Evolutionary conservation across 129 eudicot genomes (phyloP).

Genomic region (Apium graveolens): DNA sequence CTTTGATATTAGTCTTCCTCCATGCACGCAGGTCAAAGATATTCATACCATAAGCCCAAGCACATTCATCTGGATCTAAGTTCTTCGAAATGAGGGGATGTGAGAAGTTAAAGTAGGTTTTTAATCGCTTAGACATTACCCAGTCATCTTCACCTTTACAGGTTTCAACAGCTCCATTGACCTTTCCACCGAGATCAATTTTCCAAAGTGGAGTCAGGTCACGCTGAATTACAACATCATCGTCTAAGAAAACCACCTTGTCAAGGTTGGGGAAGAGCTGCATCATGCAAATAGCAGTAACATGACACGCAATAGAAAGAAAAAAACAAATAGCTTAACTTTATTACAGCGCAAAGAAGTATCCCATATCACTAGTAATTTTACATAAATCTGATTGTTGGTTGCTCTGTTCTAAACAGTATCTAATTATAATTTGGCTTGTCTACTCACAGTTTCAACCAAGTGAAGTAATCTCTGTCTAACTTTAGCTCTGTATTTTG

Average conservation of each 20-base stretch:
- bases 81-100: constrained; percentile 80
- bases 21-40: constrained; percentile 84
- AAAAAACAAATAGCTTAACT: background rate
- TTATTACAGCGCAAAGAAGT: background rate
- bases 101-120: constrained; percentile 94
- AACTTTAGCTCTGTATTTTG: background rate
- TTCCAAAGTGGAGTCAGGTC: constrained; percentile 91
- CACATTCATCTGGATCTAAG: constrained; percentile 94
- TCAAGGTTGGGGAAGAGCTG: constrained; percentile 98
- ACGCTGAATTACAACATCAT: constrained; percentile 89
- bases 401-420: background rate
- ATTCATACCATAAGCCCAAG: constrained; percentile 99
- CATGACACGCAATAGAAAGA: background rate
- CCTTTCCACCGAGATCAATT: constrained; percentile 83
- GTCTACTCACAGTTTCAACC: background rate
- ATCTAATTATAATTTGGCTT: background rate
- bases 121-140: constrained; percentile 93
- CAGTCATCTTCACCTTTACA: constrained; percentile 94
- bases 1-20: constrained; percentile 80
- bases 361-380: background rate
- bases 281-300: constrained; percentile 19
- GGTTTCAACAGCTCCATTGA: constrained; percentile 98
- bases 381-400: background rate
- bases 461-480: background rate
- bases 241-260: constrained; percentile 92